Evolutionary conservation across 208 protist species (phyloP).

Genomic region (Leishmania guyanensis): DNA sequence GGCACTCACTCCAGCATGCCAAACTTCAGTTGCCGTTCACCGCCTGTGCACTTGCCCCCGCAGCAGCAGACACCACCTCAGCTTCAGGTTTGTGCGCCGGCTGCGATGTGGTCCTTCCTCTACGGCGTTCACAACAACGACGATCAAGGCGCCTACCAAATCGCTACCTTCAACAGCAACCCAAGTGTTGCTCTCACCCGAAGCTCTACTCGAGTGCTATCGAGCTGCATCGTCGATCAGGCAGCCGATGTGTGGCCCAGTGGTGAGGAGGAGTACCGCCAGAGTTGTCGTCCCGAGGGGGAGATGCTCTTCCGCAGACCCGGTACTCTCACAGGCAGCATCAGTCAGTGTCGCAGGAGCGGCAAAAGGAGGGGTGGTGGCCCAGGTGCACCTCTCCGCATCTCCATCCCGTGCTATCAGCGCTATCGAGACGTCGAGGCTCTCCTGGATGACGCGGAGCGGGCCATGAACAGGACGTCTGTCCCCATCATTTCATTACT

Average conservation of each 20-base stretch:
- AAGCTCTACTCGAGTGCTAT: not conserved
- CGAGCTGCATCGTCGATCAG: not conserved
- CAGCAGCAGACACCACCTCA: not conserved
- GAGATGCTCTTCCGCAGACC: not conserved
- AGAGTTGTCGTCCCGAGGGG: not conserved
- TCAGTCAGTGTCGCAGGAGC: not conserved
- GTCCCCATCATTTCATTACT: constrained; percentile 32
- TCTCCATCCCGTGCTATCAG: constrained; percentile 21
- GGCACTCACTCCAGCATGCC: not conserved
- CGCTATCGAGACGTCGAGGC: constrained; percentile 23
- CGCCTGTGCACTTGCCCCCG: not conserved
- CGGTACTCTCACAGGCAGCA: not conserved
- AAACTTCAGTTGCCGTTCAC: not conserved
- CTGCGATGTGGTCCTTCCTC: not conserved
- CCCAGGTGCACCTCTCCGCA: not conserved
- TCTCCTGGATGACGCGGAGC: constrained; percentile 30
- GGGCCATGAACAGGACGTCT: not conserved
- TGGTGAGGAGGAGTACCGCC: not conserved
- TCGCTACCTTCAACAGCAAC: not conserved
- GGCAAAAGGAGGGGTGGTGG: not conserved
- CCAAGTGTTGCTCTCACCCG: not conserved
- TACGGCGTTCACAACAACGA: not conserved
- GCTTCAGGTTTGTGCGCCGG: not conserved
- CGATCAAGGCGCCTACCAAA: not conserved
- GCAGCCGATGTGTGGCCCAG: not conserved